A percentile compares a stretch with the other conserved stretches of the same genome.
These are phyloP conservation scores for Pyrenophora graminea DNA, from an alignment of 2,329 filamentous ascomycete species.

Conservation along the genomic window DNA sequence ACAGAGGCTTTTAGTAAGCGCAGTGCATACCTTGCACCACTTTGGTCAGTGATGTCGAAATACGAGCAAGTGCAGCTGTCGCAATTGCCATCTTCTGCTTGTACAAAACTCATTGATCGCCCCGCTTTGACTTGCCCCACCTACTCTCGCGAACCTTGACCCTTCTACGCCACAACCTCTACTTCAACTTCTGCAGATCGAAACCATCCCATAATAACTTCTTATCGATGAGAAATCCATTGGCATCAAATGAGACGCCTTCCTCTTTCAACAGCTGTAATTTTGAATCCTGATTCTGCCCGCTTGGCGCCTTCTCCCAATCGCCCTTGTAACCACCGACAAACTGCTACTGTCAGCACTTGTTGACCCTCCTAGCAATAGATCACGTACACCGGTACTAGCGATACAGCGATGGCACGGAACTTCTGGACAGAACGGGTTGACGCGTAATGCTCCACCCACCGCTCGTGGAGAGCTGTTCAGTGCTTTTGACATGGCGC, in stretches of 20 bases:
- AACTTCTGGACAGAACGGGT: constrained; percentile 81
- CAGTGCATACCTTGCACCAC: background rate
- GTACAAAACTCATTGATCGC: constrained; percentile 18
- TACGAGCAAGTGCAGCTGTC: background rate
- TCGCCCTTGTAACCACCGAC: constrained; percentile 73
- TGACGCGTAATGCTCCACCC: constrained; percentile 74
- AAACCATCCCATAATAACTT: constrained; percentile 53
- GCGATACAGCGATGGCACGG: constrained; percentile 83
- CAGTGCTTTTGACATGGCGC: constrained; percentile 68
- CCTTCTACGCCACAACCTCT: constrained; percentile 3
- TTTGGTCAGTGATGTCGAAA: too few species aligned
- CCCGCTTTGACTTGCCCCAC: constrained; percentile 25
- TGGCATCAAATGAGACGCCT: constrained; percentile 66
- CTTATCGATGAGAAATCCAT: constrained; percentile 61
- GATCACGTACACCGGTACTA: constrained; percentile 62
- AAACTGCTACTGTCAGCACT: constrained; percentile 29
- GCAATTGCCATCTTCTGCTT: background rate
- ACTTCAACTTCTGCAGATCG: constrained; percentile 29
- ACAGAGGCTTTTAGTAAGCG: constrained; percentile 4
- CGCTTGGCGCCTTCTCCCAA: constrained; percentile 64
- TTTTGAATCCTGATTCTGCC: constrained; percentile 68
- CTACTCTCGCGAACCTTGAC: constrained; percentile 8
- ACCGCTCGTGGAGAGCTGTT: constrained; percentile 74
- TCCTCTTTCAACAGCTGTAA: constrained; percentile 63
- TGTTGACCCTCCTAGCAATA: too few species aligned